A percentile compares a stretch with the other conserved stretches of the same genome.
These are phyloP conservation scores for Zymoseptoria passerinii DNA, from an alignment of 2,329 filamentous ascomycete genomes.

Conservation along the genomic window DNA sequence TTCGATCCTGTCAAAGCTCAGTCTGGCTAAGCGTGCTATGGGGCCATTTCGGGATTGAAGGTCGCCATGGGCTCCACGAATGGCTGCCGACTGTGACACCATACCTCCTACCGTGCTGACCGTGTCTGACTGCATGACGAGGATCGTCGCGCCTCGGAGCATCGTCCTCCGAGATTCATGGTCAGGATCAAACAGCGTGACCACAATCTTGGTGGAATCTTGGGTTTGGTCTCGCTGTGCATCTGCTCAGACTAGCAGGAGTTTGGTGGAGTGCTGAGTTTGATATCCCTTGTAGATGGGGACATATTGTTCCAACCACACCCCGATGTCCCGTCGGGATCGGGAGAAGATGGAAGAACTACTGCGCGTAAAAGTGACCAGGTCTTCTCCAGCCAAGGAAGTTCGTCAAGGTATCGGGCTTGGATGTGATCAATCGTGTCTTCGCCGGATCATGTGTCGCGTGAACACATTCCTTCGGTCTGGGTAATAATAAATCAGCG, in stretches of 20 bases:
- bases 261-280: neutral
- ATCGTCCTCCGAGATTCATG: neutral
- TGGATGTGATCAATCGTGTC: neutral
- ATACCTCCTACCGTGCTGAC: neutral
- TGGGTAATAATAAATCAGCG: neutral
- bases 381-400: neutral
- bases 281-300: neutral
- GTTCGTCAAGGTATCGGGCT: neutral
- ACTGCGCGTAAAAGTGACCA: neutral
- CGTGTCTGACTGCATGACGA: neutral
- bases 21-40: neutral
- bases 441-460: neutral
- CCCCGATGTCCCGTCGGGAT: neutral
- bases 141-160: neutral
- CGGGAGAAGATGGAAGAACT: neutral
- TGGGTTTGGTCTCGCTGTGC: neutral
- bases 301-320: neutral
- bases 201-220: neutral
- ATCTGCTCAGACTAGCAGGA: neutral
- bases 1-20: neutral
- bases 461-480: neutral
- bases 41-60: neutral
- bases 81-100: neutral
- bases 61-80: neutral
- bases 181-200: neutral